Evolutionary conservation across 768 basidiomycete species (phyloP).

Genomic region (Auricularia sp.): DNA sequence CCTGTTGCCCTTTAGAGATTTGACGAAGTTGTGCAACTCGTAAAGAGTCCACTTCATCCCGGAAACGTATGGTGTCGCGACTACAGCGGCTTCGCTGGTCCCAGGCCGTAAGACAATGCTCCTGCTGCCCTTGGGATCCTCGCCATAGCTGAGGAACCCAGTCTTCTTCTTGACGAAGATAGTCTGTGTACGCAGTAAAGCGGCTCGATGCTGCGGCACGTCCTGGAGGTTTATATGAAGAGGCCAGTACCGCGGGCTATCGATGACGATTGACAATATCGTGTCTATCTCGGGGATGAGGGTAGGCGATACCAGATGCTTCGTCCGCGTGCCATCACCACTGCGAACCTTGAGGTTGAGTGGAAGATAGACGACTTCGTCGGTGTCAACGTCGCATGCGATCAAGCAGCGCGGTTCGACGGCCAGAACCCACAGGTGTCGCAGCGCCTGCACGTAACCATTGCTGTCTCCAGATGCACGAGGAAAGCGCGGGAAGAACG

Average conservation of each 20-base stretch:
- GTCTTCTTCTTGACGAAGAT: conserved; percentile 87
- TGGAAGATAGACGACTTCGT: conserved; percentile 85
- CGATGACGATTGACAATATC: conserved; percentile 72
- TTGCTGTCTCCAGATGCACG: conserved; percentile 76
- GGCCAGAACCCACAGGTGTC: conserved; percentile 94
- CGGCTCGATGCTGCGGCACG: conserved; percentile 54
- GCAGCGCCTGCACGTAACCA: conserved; percentile 81
- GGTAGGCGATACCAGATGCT: conserved; percentile 83
- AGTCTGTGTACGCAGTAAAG: conserved; percentile 66
- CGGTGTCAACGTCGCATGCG: conserved; percentile 84
- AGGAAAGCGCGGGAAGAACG: conserved; percentile 88
- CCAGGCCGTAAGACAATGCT: conserved; percentile 86
- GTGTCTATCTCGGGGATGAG: conserved; percentile 82
- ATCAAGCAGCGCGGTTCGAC: conserved; percentile 89
- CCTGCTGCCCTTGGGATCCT: conserved; percentile 88
- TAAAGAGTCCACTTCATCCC: conserved; percentile 54
- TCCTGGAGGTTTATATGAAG: conserved; percentile 72
- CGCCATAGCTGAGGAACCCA: conserved; percentile 85
- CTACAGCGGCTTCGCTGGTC: conserved; percentile 69
- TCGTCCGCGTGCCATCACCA: conserved; percentile 47
- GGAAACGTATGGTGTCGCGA: conserved; percentile 74
- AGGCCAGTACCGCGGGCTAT: conserved; percentile 94
- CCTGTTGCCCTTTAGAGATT: conserved; percentile 74
- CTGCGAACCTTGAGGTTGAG: conserved; percentile 78
- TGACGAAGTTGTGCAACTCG: conserved; percentile 77